Conservation (phyloP, 1,139 yeast genomes). For the Kluyveromyces sp. region DNA sequence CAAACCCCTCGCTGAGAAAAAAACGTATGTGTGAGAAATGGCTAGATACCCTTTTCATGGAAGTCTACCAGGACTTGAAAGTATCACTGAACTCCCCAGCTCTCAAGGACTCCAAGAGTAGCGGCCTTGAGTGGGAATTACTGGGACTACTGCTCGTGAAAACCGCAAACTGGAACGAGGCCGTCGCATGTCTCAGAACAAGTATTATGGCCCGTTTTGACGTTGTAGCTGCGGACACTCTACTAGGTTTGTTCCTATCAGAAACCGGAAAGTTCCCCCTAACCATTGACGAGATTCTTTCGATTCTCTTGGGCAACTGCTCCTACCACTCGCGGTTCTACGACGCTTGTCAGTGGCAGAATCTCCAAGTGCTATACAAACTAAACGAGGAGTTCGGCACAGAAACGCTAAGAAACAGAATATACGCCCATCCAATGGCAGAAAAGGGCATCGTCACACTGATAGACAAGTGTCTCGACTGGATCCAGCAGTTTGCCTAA, state of each 20-base stretch:
- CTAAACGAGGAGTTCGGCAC: slow-evolving; percentile 26
- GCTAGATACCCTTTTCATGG: slow-evolving; percentile 83
- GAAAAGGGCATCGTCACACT: slow-evolving; percentile 17
- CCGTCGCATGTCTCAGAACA: slow-evolving; percentile 70
- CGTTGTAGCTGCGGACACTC: slow-evolving; percentile 37
- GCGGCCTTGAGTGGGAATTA: slow-evolving; percentile 90
- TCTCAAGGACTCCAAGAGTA: slow-evolving; percentile 64
- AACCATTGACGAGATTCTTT: slow-evolving; percentile 28
- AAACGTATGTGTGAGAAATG: slow-evolving; percentile 91
- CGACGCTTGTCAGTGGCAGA: slow-evolving; percentile 30
- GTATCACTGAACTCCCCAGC: slow-evolving; percentile 71
- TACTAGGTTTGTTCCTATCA: slow-evolving; percentile 30
- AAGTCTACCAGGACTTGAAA: slow-evolving; percentile 79
- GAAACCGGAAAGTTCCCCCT: slow-evolving; percentile 19
- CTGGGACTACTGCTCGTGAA: slow-evolving; percentile 77
- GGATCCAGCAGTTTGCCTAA: slow-evolving; percentile 15
- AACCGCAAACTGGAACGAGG: slow-evolving; percentile 71
- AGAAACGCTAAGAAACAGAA: slow-evolving; percentile 30
- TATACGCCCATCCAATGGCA: slow-evolving; percentile 23
- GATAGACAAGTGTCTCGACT: slow-evolving; percentile 20
- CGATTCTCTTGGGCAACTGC: slow-evolving; percentile 27
- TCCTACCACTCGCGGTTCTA: slow-evolving; percentile 35
- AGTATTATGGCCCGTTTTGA: slow-evolving; percentile 72
- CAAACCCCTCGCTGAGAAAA: slow-evolving; percentile 36
- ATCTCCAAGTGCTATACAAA: slow-evolving; percentile 27